Percentiles rank a stretch among this genome's conserved stretches.
Evolutionary conservation across 352 stramenopile genomes (phyloP).

Genomic region (Pythium phragmiticola): DNA sequence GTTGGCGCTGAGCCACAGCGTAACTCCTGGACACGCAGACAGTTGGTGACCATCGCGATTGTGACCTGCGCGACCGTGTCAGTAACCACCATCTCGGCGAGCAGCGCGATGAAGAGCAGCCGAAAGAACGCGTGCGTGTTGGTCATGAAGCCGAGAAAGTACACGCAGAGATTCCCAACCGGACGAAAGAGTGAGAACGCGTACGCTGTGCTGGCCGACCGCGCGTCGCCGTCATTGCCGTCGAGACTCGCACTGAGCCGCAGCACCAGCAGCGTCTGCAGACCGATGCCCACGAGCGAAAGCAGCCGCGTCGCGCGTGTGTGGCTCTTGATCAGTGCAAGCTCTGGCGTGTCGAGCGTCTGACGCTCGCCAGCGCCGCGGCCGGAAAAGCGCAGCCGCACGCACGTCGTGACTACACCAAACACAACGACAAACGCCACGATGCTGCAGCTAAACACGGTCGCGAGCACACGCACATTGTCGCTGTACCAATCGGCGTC

Average conservation of each 20-base stretch:
- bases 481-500: conserved; percentile 44
- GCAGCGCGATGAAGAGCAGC: conserved; percentile 33
- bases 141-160: conserved; percentile 65
- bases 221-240: conserved; percentile 19
- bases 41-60: conserved; percentile 57
- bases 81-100: conserved; percentile 40
- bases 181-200: conserved; percentile 48
- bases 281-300: conserved; percentile 36
- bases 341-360: conserved; percentile 45
- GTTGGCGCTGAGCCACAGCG: conserved; percentile 42
- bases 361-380: conserved; percentile 13
- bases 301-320: conserved; percentile 44
- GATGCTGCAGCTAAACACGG: conserved; percentile 37
- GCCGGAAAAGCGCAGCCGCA: conserved; percentile 30
- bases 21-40: conserved; percentile 37
- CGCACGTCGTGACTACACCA: conserved; percentile 28
- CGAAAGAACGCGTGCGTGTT: conserved; percentile 68
- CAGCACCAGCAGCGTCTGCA: conserved; percentile 45
- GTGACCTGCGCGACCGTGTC: conserved; percentile 56
- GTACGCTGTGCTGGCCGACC: conserved; percentile 26
- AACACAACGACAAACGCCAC: conserved; percentile 40
- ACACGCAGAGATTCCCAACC: conserved; percentile 42
- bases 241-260: conserved; percentile 19
- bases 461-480: conserved; percentile 41
- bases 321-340: conserved; percentile 60